Evolutionary conservation across 108 stramenopile species (phyloP).

Genomic region (Discostella stelligeroides): DNA sequence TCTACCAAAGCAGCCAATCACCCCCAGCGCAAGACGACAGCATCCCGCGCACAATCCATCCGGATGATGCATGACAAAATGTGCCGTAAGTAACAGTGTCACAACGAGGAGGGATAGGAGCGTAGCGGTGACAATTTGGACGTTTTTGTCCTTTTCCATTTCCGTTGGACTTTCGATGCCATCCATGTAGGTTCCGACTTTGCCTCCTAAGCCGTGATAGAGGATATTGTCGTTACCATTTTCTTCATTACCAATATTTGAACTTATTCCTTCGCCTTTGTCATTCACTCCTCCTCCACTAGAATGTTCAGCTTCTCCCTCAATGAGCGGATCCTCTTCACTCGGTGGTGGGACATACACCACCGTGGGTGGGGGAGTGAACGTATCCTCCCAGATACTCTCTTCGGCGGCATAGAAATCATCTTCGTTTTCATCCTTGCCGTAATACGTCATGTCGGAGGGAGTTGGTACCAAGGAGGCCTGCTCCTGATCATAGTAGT

Average conservation of each 20-base stretch:
- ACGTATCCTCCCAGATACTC: background rate
- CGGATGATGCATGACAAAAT: conserved; percentile 45
- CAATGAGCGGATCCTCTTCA: background rate
- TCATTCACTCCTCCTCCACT: background rate
- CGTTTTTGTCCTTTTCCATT: conserved; percentile 43
- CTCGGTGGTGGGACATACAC: conserved; percentile 5
- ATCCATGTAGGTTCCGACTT: conserved; percentile 28
- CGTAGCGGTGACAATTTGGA: conserved; percentile 35
- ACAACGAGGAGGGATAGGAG: conserved; percentile 33
- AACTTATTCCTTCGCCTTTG: no score
- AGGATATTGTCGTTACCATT: conserved; percentile 2
- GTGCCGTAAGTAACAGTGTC: conserved; percentile 24
- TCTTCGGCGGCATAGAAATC: background rate
- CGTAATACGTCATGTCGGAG: no score
- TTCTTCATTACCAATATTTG: background rate
- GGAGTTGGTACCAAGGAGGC: no score
- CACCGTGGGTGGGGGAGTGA: background rate
- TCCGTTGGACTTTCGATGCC: conserved; percentile 37
- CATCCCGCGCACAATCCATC: conserved; percentile 49
- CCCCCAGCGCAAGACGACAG: conserved; percentile 39
- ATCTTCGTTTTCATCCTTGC: background rate
- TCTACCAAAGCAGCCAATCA: conserved; percentile 31
- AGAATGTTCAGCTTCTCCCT: background rate
- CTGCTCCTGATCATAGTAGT: no score
- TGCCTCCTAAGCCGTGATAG: conserved; percentile 17